phyloP scores from a whole-genome alignment of 1,139 yeast species.

The Candida gigantensis region DNA sequence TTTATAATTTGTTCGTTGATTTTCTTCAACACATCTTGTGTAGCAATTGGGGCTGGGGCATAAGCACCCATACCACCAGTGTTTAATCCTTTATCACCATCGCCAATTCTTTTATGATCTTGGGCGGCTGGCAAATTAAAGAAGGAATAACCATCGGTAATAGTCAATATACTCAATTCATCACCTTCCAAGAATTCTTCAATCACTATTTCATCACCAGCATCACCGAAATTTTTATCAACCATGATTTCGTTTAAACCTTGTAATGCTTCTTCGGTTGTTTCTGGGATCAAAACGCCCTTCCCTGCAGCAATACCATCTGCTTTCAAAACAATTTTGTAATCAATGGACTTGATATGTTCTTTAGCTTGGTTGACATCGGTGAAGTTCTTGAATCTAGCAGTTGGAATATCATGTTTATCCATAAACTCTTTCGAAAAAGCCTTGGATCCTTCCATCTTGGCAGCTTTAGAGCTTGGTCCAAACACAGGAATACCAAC shows the following conservation, averaged over 20 bases:
- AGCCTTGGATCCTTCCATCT: constrained; percentile 96
- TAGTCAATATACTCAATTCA: constrained; percentile 88
- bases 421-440: constrained; percentile 94
- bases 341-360: constrained; percentile 65
- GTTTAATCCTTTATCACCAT: constrained; percentile 90
- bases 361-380: constrained; percentile 71
- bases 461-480: constrained; percentile 86
- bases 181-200: constrained; percentile 97
- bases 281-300: constrained; percentile 91
- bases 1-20: constrained; percentile 74
- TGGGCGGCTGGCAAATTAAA: constrained; percentile 96
- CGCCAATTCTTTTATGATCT: constrained; percentile 94
- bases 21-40: constrained; percentile 63
- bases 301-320: constrained; percentile 99
- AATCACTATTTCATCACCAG: constrained; percentile 95
- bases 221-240: constrained; percentile 82
- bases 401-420: constrained; percentile 90
- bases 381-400: constrained; percentile 80
- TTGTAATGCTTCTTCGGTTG: constrained; percentile 77
- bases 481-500: constrained; percentile 97
- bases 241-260: constrained; percentile 92
- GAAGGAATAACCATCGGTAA: constrained; percentile 92
- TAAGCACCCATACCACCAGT: constrained; percentile 99
- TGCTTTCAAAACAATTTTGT: constrained; percentile 90
- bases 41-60: constrained; percentile 94